phyloP scores from a whole-genome alignment of 768 basidiomycete species.

The Imleria badia region DNA sequence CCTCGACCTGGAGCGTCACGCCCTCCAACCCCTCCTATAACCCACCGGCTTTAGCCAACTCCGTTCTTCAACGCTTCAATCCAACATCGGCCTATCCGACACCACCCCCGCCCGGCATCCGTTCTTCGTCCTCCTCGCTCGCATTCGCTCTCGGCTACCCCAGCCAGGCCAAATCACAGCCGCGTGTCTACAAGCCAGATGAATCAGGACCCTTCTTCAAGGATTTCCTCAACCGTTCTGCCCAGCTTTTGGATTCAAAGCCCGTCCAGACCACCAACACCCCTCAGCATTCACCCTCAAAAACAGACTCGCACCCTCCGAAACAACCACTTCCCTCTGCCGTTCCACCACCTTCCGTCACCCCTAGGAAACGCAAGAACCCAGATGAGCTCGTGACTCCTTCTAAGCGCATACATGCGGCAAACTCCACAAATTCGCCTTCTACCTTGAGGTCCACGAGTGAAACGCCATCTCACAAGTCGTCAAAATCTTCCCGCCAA shows the following conservation, averaged over 20 bases:
- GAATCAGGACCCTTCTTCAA: conserved; percentile 69
- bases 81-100: conserved; percentile 71
- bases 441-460: conserved; percentile 14
- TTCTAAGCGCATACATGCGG: conserved; percentile 54
- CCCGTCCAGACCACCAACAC: conserved; percentile 14
- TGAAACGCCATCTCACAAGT: conserved; percentile 25
- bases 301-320: conserved; percentile 14
- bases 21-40: conserved; percentile 52
- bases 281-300: conserved; percentile 18
- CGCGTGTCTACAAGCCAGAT: conserved; percentile 45
- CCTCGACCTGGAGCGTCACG: conserved; percentile 42
- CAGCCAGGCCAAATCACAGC: conserved; percentile 25
- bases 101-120: conserved; percentile 62
- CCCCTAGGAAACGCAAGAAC: conserved; percentile 73
- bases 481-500: conserved; percentile 32
- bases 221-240: conserved; percentile 49
- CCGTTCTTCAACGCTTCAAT: conserved; percentile 60
- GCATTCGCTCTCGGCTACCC: conserved; percentile 67
- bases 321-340: conserved; percentile 11
- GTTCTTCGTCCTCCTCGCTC: conserved; percentile 69
- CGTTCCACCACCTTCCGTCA: conserved; percentile 33
- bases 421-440: conserved; percentile 10
- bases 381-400: conserved; percentile 61
- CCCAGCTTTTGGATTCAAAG: conserved; percentile 44
- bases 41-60: conserved; percentile 58